Base-by-base conservation (phyloP, 2,329 filamentous ascomycete genomes). In the Neonectria coccinea region DNA sequence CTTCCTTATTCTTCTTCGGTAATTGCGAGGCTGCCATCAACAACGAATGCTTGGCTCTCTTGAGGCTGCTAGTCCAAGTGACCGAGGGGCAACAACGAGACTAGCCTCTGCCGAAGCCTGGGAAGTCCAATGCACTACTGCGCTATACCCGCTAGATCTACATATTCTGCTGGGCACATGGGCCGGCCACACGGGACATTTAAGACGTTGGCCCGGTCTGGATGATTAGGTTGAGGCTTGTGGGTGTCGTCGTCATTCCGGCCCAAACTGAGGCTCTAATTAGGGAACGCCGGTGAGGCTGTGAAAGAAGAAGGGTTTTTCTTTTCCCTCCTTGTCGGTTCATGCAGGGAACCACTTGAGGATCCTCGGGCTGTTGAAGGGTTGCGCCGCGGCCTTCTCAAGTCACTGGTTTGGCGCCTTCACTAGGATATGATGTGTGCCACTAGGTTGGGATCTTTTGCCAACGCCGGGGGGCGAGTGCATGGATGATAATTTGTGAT, bases 131-230 rank as follows among this genome's bases (percentile, higher is more conserved):
- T 45, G 50, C 47, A 53, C 47, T 63, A 62, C 59, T 64, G 61
- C 65, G 67, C 59, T 66, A 70, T 57, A 54, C 44, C 53, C 58
- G 61, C 60, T 55, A 58, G 59, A 65, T 69, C 62, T 61, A 52
- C 29, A 59, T 25, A 25, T 25, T 25, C 36, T 50, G 41, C 42
- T 56, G 51, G 39, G 62, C 41, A 22, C 55, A 63, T 67, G 59
- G 55, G 52, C 62, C 68, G 55, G 47, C 36, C 45, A 10, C 39
- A 51, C 31, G 63, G 56, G 45, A 47, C 56, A 45, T 45, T 45
- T 60, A 42, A 36, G 36, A 55, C 27, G 47, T 16, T 20, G 20
- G 51, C 47, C 51, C 36, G 48, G 64, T 51, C 45, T 20, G 20
- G 27, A 29, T 51, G 42, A 67, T 62, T 62, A 54, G 60, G 52